These are phyloP conservation scores for Naganishia randhawae DNA, from an alignment of 768 basidiomycete species.

Conservation along the genomic window DNA sequence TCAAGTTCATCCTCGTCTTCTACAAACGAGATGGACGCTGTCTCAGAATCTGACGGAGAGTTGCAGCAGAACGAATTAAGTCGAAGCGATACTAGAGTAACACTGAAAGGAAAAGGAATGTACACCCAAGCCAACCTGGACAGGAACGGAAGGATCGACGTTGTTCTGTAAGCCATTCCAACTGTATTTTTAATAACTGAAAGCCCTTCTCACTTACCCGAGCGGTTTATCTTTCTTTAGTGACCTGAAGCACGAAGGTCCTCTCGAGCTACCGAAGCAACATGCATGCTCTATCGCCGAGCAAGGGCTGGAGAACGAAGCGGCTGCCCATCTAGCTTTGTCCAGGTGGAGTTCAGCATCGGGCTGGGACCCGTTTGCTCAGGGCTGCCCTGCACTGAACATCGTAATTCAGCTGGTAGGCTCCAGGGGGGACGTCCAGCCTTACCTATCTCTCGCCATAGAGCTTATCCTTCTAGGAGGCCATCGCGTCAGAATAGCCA, in stretches of 20 bases:
- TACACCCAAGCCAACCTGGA: conserved; percentile 40
- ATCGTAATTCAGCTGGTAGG: conserved; percentile 69
- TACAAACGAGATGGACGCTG: neutral
- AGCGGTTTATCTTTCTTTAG: conserved; percentile 18
- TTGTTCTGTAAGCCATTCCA: conserved; percentile 37
- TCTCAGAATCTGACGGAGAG: neutral
- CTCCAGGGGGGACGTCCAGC: conserved; percentile 66
- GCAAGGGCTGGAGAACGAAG: conserved; percentile 51
- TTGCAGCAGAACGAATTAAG: neutral
- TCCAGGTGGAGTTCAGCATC: neutral
- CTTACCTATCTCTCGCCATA: conserved; percentile 61
- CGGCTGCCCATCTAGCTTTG: neutral
- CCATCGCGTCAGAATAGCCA: conserved; percentile 63
- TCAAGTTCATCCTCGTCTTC: neutral
- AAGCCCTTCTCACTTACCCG: too few relatives aligned
- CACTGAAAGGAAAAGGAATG: conserved; percentile 31
- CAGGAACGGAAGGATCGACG: conserved; percentile 46
- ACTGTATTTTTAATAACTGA: neutral
- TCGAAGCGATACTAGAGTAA: neutral
- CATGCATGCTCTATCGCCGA: conserved; percentile 57
- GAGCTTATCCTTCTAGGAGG: conserved; percentile 55
- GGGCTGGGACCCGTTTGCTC: conserved; percentile 29
- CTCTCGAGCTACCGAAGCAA: conserved; percentile 58
- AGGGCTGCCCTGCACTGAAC: conserved; percentile 55
- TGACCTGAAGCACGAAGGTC: conserved; percentile 54